Conservation (phyloP, 176 grass and related monocot genomes). For the Thinopyrum elongatum region DNA sequence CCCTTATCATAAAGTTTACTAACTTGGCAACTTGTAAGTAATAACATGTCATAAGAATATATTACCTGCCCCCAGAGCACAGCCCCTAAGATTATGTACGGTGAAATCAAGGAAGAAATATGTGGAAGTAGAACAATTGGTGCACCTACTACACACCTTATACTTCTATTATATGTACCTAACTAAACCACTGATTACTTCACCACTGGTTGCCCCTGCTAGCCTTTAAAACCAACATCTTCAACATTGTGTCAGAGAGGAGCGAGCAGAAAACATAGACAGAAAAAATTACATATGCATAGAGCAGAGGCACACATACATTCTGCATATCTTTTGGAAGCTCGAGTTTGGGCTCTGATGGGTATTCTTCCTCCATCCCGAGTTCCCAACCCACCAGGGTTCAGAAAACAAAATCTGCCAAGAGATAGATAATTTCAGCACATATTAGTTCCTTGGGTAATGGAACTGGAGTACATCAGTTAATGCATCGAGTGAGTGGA, state of each 20-base stretch:
- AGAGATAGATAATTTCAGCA: background rate
- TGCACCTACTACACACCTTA: no score
- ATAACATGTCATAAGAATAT: no score
- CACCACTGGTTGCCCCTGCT: no score
- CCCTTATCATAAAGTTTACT: no score
- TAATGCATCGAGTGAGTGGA: background rate
- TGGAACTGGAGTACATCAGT: background rate
- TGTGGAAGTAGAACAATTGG: no score
- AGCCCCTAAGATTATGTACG: no score
- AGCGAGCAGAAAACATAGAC: background rate
- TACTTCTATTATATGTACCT: no score
- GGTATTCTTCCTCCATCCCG: conserved; percentile 76
- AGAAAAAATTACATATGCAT: background rate
- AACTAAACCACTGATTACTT: no score
- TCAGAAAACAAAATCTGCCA: conserved; percentile 92
- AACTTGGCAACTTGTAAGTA: no score
- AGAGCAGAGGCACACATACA: conserved; percentile 12
- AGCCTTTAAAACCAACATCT: no score
- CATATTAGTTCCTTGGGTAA: background rate
- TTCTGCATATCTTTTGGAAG: conserved; percentile 63
- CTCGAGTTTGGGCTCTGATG: conserved; percentile 67
- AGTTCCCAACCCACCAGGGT: conserved; percentile 60
- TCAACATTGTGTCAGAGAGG: background rate
- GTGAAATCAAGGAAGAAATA: no score
- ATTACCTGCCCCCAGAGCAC: no score